Base-by-base conservation (phyloP, 78 protist species). In the Planoprotostelium fungivorum region DNA sequence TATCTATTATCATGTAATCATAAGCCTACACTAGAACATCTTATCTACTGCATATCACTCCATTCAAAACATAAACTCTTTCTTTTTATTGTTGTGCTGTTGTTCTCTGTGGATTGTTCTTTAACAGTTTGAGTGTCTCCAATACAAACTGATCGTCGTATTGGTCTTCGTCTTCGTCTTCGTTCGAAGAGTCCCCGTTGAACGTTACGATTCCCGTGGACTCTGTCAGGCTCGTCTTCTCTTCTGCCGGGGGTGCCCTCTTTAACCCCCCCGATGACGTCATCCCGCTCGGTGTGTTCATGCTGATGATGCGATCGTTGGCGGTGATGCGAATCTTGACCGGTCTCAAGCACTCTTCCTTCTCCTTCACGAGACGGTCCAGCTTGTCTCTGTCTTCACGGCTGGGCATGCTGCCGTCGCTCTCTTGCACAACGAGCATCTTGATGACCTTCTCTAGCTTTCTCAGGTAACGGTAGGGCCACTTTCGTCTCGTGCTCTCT, bases 271-370 rank as follows among this genome's bases (percentile, higher is more conserved):
- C n/a, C n/a, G n/a, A n/a, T n/a, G n/a, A n/a, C n/a, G n/a, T n/a
- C n/a, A n/a, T n/a, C n/a, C n/a, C n/a, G 31, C 31, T 25, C 31
- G 16, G 73, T 5, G 73, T 51, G 73, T 51, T 51, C 16, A 51
- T 25, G 5, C 31, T 51, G 31, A 51, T 51, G 73, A 51, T 51
- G 16, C 73, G 73, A 16, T 51, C 73, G 16, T 51, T 51, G 31
- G 73, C 94, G 38, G 95, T 93, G 31, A 93, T 93, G 38, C 95
- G 51, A 38, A 93, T 93, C 89, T 90, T 93, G n/a, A 93, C 95
- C 34, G 95, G 95, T 88, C 92, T 89, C 25, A 93, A 91, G n/a
- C 95, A 93, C 34, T 93, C 94, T 86, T 90, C 95, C 63, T 91
- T 39, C 39, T 93, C 95, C 23, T 51, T 84, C 35, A 93, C 88